Conservation (phyloP, 2,329 filamentous ascomycete species). For the Epichloe sylvatica region DNA sequence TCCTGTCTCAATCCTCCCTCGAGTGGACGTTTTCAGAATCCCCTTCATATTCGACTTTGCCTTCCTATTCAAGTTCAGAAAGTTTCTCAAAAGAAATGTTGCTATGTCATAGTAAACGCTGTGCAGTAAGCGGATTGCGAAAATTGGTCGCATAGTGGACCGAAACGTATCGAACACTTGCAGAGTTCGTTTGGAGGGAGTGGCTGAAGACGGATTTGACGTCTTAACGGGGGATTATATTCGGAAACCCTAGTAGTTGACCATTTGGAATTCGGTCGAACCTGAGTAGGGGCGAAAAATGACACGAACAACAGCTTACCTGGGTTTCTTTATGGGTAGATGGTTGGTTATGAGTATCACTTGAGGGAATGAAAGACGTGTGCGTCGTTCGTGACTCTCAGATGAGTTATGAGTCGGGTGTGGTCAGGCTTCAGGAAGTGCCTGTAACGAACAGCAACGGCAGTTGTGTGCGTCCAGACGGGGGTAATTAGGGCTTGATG, state of each 20-base stretch:
- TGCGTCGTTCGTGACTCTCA: neutral
- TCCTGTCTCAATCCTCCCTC: neutral
- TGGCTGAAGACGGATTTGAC: neutral
- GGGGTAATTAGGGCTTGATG: neutral
- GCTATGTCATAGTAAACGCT: neutral
- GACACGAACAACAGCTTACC: neutral
- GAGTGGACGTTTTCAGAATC: neutral
- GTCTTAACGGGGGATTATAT: too few species aligned
- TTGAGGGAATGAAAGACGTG: too few species aligned
- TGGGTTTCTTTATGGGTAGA: neutral
- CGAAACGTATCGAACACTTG: neutral
- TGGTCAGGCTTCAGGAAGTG: neutral
- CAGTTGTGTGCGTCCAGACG: neutral
- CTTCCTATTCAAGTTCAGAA: neutral
- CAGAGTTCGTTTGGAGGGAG: neutral
- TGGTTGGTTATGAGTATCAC: neutral
- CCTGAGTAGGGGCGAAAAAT: too few species aligned
- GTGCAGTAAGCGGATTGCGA: neutral
- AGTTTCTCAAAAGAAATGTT: neutral
- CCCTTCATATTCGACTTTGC: neutral
- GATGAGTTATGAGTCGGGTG: neutral
- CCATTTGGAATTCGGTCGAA: too few species aligned
- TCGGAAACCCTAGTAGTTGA: too few species aligned
- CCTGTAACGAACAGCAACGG: neutral
- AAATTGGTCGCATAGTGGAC: neutral